Evolutionary conservation across 2,329 filamentous ascomycete genomes (phyloP), one percentile per base, ranked within the genome.

Genomic region (Aureobasidium uvarum): DNA sequence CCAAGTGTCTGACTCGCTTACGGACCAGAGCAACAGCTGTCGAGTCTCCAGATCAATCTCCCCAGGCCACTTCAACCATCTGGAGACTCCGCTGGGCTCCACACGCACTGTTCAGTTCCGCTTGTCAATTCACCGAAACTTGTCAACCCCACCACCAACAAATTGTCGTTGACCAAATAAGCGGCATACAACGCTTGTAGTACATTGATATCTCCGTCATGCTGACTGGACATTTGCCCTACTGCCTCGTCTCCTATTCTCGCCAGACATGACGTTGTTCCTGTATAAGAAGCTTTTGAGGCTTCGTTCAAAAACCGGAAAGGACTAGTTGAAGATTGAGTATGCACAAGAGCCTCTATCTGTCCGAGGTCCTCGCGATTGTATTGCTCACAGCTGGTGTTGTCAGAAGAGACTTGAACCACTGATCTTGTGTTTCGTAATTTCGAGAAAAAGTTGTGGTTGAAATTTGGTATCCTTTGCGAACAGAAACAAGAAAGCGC

Each of bases 11-110:
- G 18, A 28, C 20, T 55, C 36, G 13, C 41, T 18, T 20, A 41
- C n/a, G 25, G 10, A 54, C 50, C 50, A 36, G n/a, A 36, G 33
- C 5, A 45, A 45, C 58, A 39, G 14, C 28, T 46, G 43, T 51
- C 58, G 46, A 46, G 28, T 45, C 45, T 62, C 58, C 58, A 58
- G 23, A 33, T 62, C 58, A 39, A 51, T 28, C 25, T 59, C 41
- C 28, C 55, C 39, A 28, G 55, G 16, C 28, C 33, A 23, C 28
- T 59, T 52, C 50, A 33, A 33, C 58, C 45, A 51, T 39, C 45
- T 62, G 38, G 55, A 46, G 55, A 45, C 59, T 62, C 59, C 59
- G 59, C 59, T 52, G 43, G 25, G 41, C 56, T 60, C 56, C 56
- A 60, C 56, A 60, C 39, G 41, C 56, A 48, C 56, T 46, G 43